phyloP scores from a whole-genome alignment of 192 early-diverging fungal genomes.

The Thoreauomyces humboldtii region DNA sequence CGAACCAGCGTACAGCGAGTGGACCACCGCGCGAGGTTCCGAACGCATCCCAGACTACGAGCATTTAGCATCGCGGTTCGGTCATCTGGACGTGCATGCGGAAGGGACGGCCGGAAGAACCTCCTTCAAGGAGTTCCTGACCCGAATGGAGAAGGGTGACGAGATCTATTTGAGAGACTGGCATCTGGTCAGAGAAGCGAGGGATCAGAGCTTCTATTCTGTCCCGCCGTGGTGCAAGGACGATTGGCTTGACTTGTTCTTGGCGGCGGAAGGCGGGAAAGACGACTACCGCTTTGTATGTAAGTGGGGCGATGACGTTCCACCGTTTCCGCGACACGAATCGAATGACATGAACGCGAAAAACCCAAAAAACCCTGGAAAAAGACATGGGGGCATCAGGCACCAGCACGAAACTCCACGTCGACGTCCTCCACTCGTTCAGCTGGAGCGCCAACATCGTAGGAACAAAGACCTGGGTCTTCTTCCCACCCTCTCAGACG shows the following conservation, averaged over 20 bases:
- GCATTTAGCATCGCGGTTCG: neutral
- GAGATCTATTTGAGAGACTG: slow-evolving; percentile 18
- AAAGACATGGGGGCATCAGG: slow-evolving; percentile 22
- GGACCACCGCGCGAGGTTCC: neutral
- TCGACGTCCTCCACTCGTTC: slow-evolving; percentile 15
- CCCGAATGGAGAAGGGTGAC: slow-evolving; percentile 3
- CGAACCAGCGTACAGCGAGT: slow-evolving; percentile 11
- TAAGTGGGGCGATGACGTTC: neutral
- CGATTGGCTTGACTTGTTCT: slow-evolving; percentile 21
- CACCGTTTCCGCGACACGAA: neutral
- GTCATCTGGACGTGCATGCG: slow-evolving; percentile 1
- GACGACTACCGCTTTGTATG: slow-evolving; percentile 32
- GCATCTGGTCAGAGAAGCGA: slow-evolving; percentile 7
- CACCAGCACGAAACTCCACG: slow-evolving; percentile 14
- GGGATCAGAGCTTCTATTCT: neutral
- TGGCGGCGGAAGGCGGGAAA: neutral
- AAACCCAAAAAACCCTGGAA: neutral
- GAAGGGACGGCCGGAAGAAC: neutral
- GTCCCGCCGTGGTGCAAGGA: slow-evolving; percentile 19
- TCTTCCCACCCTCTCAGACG: slow-evolving; percentile 22
- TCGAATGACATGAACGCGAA: too few species aligned
- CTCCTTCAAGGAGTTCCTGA: slow-evolving; percentile 7
- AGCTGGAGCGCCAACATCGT: slow-evolving; percentile 28
- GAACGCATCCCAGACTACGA: slow-evolving; percentile 8
- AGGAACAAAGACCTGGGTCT: slow-evolving; percentile 25